Base-by-base conservation (phyloP, 805 yeast genomes). In the Wickerhamomyces sydowiorum region DNA sequence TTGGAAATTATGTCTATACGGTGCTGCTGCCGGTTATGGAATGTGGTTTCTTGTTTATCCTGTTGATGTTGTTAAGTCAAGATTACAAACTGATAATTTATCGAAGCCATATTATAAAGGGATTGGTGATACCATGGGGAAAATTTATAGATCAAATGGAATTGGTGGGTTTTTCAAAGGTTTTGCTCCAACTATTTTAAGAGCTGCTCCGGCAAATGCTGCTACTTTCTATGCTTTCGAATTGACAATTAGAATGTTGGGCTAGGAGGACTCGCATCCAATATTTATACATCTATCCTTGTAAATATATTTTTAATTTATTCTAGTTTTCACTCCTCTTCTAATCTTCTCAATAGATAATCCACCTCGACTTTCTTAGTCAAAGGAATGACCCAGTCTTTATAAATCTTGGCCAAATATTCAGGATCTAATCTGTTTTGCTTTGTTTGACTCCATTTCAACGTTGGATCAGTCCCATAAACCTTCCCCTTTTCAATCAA, bases 171-270 rank as follows among this genome's bases (percentile, higher is more conserved):
- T 93, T 57, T 86, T 86, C 66, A 82, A 82, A 65, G 99, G 99
- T 2, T 90, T 95, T 59, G 64, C 79, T 17, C 97, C 99, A 30
- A 90, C 98, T 0, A 78, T 93, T 49, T 68, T 93, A 49, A 83
- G 99, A 66, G 98, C 99, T 38, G 96, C 96, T 3, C 99, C 99
- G 1, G 99, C 95, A 4, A 95, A 93, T 60, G 99, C 96, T 33
- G 96, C 95, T 24, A 95, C 99, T 0, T 93, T 93, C 66, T 83
- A 88, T 35, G 89, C 95, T 2, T 93, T 93, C 61, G 99, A 93
- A 64, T 65, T 84, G 39, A 86, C 96, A 5, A 83, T 90, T 85
- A 78, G 96, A 65, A 30, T 56, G 8, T 27, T 41, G 12, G 40
- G 37, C 15, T 34, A 25, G 23, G 18, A 10, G 20, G 13, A 5